Base-by-base conservation (phyloP, 2,329 filamentous ascomycete species). In the Hypomyces rosellus region DNA sequence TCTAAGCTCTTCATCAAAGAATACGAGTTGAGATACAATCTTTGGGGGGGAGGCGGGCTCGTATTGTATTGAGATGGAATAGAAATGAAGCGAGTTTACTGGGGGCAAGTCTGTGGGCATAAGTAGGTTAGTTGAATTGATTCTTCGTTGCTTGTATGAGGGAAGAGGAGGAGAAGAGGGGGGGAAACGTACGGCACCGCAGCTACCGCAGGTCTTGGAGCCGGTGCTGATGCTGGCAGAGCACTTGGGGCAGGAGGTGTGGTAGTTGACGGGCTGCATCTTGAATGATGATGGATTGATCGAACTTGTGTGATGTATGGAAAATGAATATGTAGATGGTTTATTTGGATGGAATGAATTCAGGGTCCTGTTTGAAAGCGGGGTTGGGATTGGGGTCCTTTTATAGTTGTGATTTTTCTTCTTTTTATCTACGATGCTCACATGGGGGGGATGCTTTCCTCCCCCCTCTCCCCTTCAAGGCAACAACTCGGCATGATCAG, bases 211-310 rank as follows among this genome's bases (percentile, higher is more conserved):
- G 54, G 70, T 73, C 77, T 82, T 82, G 69, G 60, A 59, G 39
- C 60, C 59, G 58, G 69, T 69, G 43, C 65, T 60, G 58, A 74
- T 72, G 61, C 68, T 54, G 59, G 71, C 68, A 59, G 72, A 74
- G 72, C 79, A 82, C 70, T 77, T 80, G 69, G 79, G 79, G 73
- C 79, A 82, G 59, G 63, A 57, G 51, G 62, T 59, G 61, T 69
- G 63, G 64, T 52, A 54, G 65, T 71, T 66, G 64, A 69, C 63
- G 54, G 63, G 62, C 54, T 66, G 56, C 65, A 68, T 68, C 7
- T 45, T 56, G 49, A 18, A 14, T 7, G 25, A 8, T 30, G 25
- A 20, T 20, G 20, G 5, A 20, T n/a, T n/a, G n/a, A 20, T 20
- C 20, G 20, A 20, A 5, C 5, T 20, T 20, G n/a, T n/a, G n/a